These are phyloP conservation scores for Pisolithus orientalis DNA, from an alignment of 768 basidiomycete genomes.

Conservation along the genomic window DNA sequence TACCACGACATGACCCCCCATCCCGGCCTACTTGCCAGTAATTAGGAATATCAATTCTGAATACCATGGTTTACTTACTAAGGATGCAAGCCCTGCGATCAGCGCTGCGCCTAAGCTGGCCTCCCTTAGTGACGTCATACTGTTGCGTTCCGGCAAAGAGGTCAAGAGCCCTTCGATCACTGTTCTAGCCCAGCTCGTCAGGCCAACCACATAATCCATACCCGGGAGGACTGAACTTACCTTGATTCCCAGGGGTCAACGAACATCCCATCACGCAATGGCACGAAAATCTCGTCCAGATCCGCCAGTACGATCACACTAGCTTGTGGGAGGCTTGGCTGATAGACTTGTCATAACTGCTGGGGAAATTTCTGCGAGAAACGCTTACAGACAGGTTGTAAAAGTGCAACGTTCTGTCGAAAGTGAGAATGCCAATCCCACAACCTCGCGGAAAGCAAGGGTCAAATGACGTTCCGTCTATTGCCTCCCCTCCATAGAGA, in stretches of 20 bases:
- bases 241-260: conserved; percentile 67
- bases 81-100: conserved; percentile 59
- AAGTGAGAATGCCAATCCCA: conserved; percentile 76
- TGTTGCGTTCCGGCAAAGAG: conserved; percentile 57
- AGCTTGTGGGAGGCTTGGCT: conserved; percentile 43
- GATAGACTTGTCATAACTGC: conserved; percentile 10
- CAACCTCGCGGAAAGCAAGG: conserved; percentile 49
- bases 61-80: conserved; percentile 43
- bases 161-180: conserved; percentile 64
- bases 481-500: conserved; percentile 51
- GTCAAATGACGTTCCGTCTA: conserved; percentile 36
- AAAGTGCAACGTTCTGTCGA: conserved; percentile 76
- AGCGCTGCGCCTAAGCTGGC: conserved; percentile 78
- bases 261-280: conserved; percentile 65
- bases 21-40: conserved; percentile 39
- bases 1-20: conserved; percentile 70
- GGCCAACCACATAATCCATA: not conserved
- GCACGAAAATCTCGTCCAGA: conserved; percentile 88
- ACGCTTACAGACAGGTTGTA: conserved; percentile 77
- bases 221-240: conserved; percentile 34
- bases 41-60: not conserved
- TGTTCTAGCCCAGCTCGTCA: conserved; percentile 33
- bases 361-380: conserved; percentile 2
- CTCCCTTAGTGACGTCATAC: conserved; percentile 39
- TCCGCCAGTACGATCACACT: conserved; percentile 81